Base-by-base conservation (phyloP, 352 stramenopile genomes). In the Plasmopara viticola region DNA sequence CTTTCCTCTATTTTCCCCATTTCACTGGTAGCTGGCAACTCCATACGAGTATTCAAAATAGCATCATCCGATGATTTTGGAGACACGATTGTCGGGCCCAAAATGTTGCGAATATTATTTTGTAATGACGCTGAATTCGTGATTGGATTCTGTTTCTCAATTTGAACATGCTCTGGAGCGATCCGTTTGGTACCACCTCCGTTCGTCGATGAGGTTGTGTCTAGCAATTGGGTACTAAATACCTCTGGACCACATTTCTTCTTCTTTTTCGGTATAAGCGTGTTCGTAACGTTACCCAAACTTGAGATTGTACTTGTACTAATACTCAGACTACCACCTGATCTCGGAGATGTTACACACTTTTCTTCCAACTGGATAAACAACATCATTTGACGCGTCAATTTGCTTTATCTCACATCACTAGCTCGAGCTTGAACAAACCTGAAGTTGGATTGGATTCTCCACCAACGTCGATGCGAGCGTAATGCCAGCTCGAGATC, bases 81-180 rank as follows among this genome's bases (percentile, higher is more conserved):
- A 30, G 78, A 84, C 20, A 68, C 30, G 31, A 84, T 51, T 5
- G 69, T 82, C 9, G 79, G 79, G 4, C 72, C 70, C 6, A 87
- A 66, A 51, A 90, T 90, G 41, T 90, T 87, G 31, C 75, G 74
- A 51, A 90, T 90, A 44, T 87, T 83, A 66, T 87, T 87, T n/a
- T 79, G 62, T n/a, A 69, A 70, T 12, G 76, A 90, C 6, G 74
- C 77, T 33, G 74, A 49, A 51, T 86, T 84, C 34, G 53, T 71
- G 15, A 44, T 28, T 34, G 43, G 48, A 49, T 44, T 28, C 9
- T 56, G 48, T 15, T 29, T 9, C 28, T 62, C 55, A n/a, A 40
- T 35, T 67, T 69, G 63, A 40, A 86, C 51, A n/a, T 78, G 50
- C 13, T 81, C 64, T 31, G 78, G 78, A 4, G 68, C 43, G 6